Evolutionary conservation across 139 green algal genomes (phyloP).

Genomic region (Klebsormidium nitens): DNA sequence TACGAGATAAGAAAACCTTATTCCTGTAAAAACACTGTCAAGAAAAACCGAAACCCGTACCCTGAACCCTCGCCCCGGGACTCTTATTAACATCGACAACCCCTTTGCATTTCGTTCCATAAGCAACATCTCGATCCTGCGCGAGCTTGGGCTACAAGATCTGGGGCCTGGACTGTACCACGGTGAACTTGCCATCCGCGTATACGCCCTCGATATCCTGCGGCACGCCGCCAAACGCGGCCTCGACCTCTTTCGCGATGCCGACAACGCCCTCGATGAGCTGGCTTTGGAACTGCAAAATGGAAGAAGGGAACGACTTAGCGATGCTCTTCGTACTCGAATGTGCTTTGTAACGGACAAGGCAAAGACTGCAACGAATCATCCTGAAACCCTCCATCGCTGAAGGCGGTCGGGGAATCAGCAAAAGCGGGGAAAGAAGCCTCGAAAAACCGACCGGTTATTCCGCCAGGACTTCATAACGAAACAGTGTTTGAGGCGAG

Average conservation of each 20-base stretch:
- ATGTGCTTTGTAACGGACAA: background rate
- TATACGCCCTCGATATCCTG: conserved; percentile 52
- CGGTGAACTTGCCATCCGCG: conserved; percentile 15
- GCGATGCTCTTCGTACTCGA: too few relatives aligned
- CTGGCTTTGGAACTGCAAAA: background rate
- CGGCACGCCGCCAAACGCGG: conserved; percentile 15
- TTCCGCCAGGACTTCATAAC: too few relatives aligned
- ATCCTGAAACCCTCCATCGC: background rate
- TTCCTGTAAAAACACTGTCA: too few relatives aligned
- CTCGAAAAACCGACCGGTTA: background rate
- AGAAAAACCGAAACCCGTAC: too few relatives aligned
- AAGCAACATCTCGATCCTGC: too few relatives aligned
- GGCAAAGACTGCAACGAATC: background rate
- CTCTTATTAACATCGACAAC: too few relatives aligned
- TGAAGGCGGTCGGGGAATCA: background rate
- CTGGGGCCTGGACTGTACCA: conserved; percentile 52
- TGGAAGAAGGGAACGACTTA: background rate
- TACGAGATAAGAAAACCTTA: too few relatives aligned
- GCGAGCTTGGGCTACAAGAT: too few relatives aligned
- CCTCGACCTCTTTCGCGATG: conserved; percentile 26
- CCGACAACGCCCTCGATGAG: background rate
- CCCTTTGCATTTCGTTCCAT: too few relatives aligned
- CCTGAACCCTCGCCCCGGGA: too few relatives aligned
- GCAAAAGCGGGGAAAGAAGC: background rate
- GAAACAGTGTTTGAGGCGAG: too few relatives aligned